A percentile compares a stretch with the other conserved stretches of the same genome.
Conservation (phyloP, 208 protist genomes). For the Phytomonas sp. region DNA sequence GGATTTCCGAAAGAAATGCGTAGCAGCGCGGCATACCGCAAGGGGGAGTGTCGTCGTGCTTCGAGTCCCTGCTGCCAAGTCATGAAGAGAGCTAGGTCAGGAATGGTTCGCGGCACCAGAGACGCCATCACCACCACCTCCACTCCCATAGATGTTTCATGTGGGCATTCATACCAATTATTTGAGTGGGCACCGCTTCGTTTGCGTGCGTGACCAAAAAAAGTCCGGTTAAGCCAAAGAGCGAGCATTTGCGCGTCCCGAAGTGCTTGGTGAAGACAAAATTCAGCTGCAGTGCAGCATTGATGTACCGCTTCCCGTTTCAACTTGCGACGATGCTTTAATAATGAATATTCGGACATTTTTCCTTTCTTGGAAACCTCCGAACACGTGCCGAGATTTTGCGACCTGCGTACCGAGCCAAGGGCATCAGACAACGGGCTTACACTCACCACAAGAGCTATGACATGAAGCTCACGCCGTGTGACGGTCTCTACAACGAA, state of each 20-base stretch:
- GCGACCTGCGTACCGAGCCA: not conserved
- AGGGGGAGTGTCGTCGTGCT: conserved; percentile 1
- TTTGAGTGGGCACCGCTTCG: not conserved
- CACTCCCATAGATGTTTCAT: not conserved
- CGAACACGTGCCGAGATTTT: not conserved
- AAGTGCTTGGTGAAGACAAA: not conserved
- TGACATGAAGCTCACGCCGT: not conserved
- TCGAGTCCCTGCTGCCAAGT: conserved; percentile 32
- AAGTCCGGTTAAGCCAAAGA: not conserved
- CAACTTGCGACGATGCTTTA: not conserved
- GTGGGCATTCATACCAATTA: not conserved
- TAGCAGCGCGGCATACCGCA: not conserved
- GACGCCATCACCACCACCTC: conserved; percentile 22
- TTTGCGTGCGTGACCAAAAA: not conserved
- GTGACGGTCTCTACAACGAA: not conserved
- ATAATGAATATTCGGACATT: not conserved
- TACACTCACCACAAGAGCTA: not conserved
- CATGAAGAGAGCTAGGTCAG: conserved; percentile 26
- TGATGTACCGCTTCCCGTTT: not conserved
- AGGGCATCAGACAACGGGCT: not conserved
- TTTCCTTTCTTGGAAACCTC: not conserved
- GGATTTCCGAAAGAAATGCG: not conserved
- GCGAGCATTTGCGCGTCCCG: not conserved
- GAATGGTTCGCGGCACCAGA: conserved; percentile 19
- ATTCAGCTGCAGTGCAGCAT: not conserved